These are phyloP conservation scores for Phytophthora palmivora DNA, from an alignment of 352 stramenopile species.

Conservation along the genomic window DNA sequence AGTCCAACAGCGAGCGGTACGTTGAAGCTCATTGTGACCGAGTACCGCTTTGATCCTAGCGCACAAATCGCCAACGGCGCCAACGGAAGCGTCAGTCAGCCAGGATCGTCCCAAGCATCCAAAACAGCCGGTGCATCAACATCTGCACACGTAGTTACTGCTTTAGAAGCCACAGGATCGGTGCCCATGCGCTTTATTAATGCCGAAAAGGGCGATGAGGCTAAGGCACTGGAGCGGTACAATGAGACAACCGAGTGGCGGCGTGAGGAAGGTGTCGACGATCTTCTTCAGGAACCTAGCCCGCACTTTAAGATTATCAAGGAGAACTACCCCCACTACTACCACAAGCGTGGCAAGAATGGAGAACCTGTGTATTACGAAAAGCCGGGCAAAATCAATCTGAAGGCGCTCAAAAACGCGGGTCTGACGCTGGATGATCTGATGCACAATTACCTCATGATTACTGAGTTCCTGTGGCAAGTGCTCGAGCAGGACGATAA, in stretches of 20 bases:
- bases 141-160: conserved; percentile 27
- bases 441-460: conserved; percentile 88
- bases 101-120: conserved; percentile 12
- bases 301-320: conserved; percentile 90
- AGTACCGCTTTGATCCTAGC: conserved; percentile 67
- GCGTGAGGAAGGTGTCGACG: conserved; percentile 80
- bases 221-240: conserved; percentile 70
- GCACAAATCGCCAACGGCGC: conserved; percentile 11
- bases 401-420: conserved; percentile 84
- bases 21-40: conserved; percentile 78
- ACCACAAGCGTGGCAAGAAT: conserved; percentile 86
- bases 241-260: conserved; percentile 83
- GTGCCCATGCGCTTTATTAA: conserved; percentile 75
- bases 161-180: conserved; percentile 35
- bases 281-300: conserved; percentile 69
- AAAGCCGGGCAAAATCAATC: conserved; percentile 86
- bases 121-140: conserved; percentile 10
- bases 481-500: conserved; percentile 87
- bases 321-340: conserved; percentile 92
- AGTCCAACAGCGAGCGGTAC: conserved; percentile 38
- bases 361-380: conserved; percentile 89
- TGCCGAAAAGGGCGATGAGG: conserved; percentile 80
- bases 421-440: conserved; percentile 81
- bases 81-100: conserved; percentile 35
- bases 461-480: conserved; percentile 88